A percentile compares a stretch with the other conserved stretches of the same genome.
Evolutionary conservation across 169 alveolate species (phyloP).

Genomic region (Theileria parva): DNA sequence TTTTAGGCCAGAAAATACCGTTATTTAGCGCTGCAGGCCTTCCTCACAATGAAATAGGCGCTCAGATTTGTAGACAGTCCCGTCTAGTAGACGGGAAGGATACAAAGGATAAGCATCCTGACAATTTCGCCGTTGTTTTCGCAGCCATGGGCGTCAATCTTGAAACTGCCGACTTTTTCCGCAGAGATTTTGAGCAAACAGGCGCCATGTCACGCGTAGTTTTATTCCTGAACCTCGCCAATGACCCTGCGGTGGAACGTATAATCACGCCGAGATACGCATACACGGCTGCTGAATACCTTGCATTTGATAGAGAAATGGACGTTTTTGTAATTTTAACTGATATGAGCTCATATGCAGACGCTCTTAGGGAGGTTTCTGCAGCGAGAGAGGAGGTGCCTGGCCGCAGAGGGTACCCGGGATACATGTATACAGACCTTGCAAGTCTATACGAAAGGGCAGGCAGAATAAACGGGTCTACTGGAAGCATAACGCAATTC

Average conservation of each 20-base stretch:
- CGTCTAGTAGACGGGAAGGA: conserved; percentile 97
- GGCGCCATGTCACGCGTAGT: conserved; percentile 99
- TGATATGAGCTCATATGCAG: conserved; percentile 99
- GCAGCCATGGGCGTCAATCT: conserved; percentile 99
- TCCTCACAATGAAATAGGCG: conserved; percentile 99
- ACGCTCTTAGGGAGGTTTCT: conserved; percentile 99
- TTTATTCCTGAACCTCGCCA: conserved; percentile 98
- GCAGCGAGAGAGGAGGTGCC: conserved; percentile 99
- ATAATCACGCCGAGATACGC: conserved; percentile 98
- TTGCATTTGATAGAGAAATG: conserved; percentile 97
- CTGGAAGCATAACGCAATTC: conserved; percentile 96
- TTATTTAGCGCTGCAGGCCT: conserved; percentile 99
- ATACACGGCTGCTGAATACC: conserved; percentile 99
- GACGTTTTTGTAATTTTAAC: conserved; percentile 98
- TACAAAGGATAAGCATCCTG: conserved; percentile 96
- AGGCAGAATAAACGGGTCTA: conserved; percentile 97
- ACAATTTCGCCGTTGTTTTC: conserved; percentile 98
- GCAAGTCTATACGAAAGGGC: conserved; percentile 99
- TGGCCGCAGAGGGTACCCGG: conserved; percentile 99
- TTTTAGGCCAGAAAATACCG: conserved; percentile 99
- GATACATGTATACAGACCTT: conserved; percentile 99
- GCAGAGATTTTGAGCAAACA: conserved; percentile 99
- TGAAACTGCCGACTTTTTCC: conserved; percentile 99
- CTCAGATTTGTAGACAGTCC: conserved; percentile 99
- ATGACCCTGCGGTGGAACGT: conserved; percentile 99